These are phyloP conservation scores for Herpotrichia juniperi DNA, from an alignment of 2,329 filamentous ascomycete genomes.

Conservation along the genomic window DNA sequence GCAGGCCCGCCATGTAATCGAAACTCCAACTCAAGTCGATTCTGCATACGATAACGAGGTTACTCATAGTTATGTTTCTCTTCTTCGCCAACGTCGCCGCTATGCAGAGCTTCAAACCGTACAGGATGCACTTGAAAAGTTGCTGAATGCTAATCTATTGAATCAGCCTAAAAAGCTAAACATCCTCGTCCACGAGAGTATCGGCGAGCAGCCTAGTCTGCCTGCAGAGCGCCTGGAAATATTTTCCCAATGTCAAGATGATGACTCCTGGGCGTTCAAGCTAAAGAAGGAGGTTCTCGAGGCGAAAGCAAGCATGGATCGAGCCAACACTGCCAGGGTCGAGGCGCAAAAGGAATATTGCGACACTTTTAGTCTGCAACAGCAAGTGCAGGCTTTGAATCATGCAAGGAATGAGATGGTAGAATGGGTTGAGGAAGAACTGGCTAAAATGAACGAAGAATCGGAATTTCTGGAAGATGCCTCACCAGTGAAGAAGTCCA, in stretches of 20 bases:
- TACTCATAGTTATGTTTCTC: slow-evolving; percentile 46
- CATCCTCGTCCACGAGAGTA: slow-evolving; percentile 28
- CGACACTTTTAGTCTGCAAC: slow-evolving; percentile 19
- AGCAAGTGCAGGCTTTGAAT: slow-evolving; percentile 49
- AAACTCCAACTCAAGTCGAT: slow-evolving; percentile 35
- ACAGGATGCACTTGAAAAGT: slow-evolving; percentile 50
- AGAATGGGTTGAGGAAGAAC: slow-evolving; percentile 57
- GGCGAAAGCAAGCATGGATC: slow-evolving; percentile 40
- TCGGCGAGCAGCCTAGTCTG: slow-evolving; percentile 45
- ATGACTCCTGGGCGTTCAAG: slow-evolving; percentile 36
- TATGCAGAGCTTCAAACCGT: slow-evolving; percentile 55
- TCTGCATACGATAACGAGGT: slow-evolving; percentile 36
- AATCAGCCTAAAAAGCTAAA: slow-evolving; percentile 30
- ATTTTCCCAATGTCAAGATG: slow-evolving; percentile 22
- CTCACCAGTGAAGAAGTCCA: slow-evolving; percentile 35
- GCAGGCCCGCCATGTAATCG: slow-evolving; percentile 27
- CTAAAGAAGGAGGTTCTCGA: slow-evolving; percentile 48
- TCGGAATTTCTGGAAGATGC: slow-evolving; percentile 40
- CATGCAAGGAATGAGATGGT: slow-evolving; percentile 56
- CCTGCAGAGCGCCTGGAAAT: slow-evolving; percentile 40
- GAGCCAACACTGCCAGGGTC: slow-evolving; percentile 26
- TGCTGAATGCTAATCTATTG: slow-evolving; percentile 44
- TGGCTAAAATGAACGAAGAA: slow-evolving; percentile 50
- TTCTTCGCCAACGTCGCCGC: slow-evolving; percentile 54
- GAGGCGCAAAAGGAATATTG: slow-evolving; percentile 17